Evolutionary conservation across 192 early-diverging fungal genomes (phyloP).

Genomic region (Dispira simplex): DNA sequence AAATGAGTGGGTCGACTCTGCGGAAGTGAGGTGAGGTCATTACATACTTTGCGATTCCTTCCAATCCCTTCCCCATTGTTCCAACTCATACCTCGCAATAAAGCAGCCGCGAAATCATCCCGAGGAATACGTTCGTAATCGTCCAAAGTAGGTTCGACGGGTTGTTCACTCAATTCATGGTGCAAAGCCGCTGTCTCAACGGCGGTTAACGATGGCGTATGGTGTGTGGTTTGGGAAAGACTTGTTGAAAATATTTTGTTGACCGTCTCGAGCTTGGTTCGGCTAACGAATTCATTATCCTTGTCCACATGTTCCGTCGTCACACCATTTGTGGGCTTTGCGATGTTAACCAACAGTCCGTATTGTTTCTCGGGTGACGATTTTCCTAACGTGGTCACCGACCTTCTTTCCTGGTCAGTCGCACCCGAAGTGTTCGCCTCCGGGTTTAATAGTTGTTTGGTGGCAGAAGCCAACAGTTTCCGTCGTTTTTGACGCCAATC

Average conservation of each 20-base stretch:
- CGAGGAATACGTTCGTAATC: neutral
- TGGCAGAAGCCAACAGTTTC: neutral
- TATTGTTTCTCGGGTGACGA: neutral
- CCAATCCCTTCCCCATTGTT: neutral
- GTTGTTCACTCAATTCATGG: neutral
- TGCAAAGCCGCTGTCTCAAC: neutral
- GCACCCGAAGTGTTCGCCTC: neutral
- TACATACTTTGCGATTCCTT: neutral
- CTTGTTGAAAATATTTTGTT: too few species aligned
- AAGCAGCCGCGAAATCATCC: neutral
- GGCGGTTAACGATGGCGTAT: neutral
- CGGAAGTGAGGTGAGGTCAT: too few species aligned
- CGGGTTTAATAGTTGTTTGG: neutral
- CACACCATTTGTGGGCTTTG: neutral
- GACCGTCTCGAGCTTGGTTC: too few species aligned
- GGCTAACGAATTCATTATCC: too few species aligned
- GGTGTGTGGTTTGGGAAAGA: neutral
- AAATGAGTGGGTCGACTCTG: too few species aligned
- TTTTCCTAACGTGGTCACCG: neutral
- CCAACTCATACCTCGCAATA: conserved; percentile 2
- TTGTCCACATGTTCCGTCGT: too few species aligned
- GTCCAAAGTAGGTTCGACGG: neutral
- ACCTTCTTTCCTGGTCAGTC: neutral
- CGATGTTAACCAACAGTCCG: neutral
- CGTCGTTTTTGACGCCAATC: conserved; percentile 1